Evolutionary conservation across 164 flowering plant genomes (phyloP), one percentile per base, ranked within the genome.

Genomic region (Piper betle): DNA sequence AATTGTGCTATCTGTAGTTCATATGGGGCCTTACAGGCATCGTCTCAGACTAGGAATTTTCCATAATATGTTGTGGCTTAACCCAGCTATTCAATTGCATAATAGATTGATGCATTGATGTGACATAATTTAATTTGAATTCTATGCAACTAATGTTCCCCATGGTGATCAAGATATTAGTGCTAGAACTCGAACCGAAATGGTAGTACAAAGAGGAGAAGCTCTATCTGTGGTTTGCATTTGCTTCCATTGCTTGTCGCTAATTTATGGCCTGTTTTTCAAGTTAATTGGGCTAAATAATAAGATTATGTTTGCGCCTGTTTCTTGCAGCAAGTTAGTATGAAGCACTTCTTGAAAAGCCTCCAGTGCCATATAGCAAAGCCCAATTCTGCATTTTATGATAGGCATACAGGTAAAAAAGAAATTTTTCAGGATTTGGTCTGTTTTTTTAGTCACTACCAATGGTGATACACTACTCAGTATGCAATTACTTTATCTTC

Each of bases 311-410:
- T 42, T 42, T 2, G 46, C 46, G 11, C 15, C 50, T 46, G 12
- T 2, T 46, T 46, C 15, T 10, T 46, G 62, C 75, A 75, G 75
- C 81, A 86, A 68, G 93, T 91, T 62, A 88, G 88, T 64, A 75
- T 91, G 77, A 91, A 81, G 79, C 96, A 94, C 70, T 94, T 94
- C 53, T 77, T 75, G 20, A 88, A 84, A 81, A 80, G 95, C 67
- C 82, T 94, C 37, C 88, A 87, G 46, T 84, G 83, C 65, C 88
- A 89, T 58, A 68, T 87, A 66, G 79, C 96, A 1, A 85, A 87
- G 71, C 96, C 95, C 55, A 96, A 94, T 73, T 84, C 85, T 72
- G 86, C 91, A 50, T 94, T 85, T 74, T 94, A 84, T 75, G 99
- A 97, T 72, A 42, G 50, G 50, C 41, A 42, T 5, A 17, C 48